A percentile compares a stretch with the other conserved stretches of the same genome.
phyloP scores from a whole-genome alignment of 495 filamentous ascomycete genomes.

The Neurospora africana region DNA sequence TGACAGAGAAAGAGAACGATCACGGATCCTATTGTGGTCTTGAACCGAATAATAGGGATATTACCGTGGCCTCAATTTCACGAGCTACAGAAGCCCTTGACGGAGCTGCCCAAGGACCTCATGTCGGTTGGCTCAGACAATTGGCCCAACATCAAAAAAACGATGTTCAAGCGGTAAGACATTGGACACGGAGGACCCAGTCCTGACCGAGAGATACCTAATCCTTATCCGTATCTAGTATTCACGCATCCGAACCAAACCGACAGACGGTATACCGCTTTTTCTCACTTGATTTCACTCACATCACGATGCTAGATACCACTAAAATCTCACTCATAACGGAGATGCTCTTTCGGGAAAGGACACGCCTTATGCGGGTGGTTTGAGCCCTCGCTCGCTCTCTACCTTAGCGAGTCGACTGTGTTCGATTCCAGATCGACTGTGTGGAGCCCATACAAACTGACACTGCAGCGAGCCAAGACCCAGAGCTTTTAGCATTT shows the following conservation, averaged over 20 bases:
- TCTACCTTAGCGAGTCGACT: too few relatives aligned
- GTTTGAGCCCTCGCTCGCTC: too few relatives aligned
- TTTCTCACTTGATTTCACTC: background rate
- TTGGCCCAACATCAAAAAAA: background rate
- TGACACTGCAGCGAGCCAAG: too few relatives aligned
- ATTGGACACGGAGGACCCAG: background rate
- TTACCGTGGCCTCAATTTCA: background rate
- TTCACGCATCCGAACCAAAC: background rate
- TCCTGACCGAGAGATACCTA: background rate
- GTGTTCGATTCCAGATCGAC: too few relatives aligned
- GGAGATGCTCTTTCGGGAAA: too few relatives aligned
- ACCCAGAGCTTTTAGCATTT: background rate
- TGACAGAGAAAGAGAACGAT: background rate
- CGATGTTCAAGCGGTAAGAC: background rate
- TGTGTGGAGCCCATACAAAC: background rate
- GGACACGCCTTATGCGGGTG: too few relatives aligned
- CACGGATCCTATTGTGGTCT: background rate
- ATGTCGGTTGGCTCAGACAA: background rate
- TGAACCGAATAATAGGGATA: background rate
- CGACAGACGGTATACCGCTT: background rate
- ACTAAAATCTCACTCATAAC: too few relatives aligned
- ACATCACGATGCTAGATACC: background rate
- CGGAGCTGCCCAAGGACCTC: background rate
- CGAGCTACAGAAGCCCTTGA: background rate
- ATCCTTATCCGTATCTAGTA: background rate